Base-by-base conservation (phyloP, 352 stramenopile species). In the Phytophthora quininea region DNA sequence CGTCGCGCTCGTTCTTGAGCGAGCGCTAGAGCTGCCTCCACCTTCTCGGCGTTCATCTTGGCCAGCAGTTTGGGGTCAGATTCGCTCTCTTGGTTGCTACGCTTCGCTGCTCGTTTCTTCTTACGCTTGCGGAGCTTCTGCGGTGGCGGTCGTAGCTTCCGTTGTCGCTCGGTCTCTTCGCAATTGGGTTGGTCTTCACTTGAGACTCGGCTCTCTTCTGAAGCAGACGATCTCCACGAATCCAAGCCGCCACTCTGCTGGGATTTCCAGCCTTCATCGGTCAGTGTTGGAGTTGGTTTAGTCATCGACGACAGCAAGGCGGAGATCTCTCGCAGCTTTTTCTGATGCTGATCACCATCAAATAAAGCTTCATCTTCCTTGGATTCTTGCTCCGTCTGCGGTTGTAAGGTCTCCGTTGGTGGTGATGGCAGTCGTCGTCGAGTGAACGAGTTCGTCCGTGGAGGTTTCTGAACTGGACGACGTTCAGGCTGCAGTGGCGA, bases 1-100 rank as follows among this genome's bases (percentile, higher is more conserved):
- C 65, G 56, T 11, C 64, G 68, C 0, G 73, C 73, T 1, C 78
- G 78, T 31, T 86, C 70, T 53, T 86, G 69, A 12, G 78, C 73
- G 8, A 78, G 46, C 1, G 42, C 54, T 1, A 86, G n/a, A 1
- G 75, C 73, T n/a, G 65, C 66, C 2, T 67, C 70, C 7, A 86
- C 56, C 29, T 80, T 83, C n/a, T 69, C 63, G 1, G 67, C 70
- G 38, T 72, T 84, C 24, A 50, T 49, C 15, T 69, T 64, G 12
- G 47, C 63, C 24, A 71, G 10, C 31, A 47, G 38, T 15, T 71
- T 69, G 1, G 55, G 65, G 15, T 65, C 31, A 15, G 67, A 33
- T 54, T 58, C 31, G 42, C 56, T 70, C 47, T 60, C 69, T 35
- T 74, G 67, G 40, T 74, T 74, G n/a, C 35, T 49, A 35, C 51